These are phyloP conservation scores for Eucalyptus pauciflora DNA, from an alignment of 345 rosid species.

Conservation along the genomic window DNA sequence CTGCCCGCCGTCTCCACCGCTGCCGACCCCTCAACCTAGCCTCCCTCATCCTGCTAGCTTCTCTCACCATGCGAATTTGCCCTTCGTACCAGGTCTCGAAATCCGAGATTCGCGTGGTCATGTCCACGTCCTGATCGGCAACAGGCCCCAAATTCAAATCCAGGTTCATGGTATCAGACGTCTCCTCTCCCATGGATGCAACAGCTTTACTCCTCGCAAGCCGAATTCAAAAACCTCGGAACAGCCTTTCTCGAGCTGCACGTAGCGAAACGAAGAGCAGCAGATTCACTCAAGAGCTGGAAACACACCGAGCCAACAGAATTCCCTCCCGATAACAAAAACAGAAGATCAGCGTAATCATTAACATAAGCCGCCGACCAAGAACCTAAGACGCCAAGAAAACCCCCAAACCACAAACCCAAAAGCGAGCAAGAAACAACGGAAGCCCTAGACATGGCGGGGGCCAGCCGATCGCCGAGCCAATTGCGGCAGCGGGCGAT, in stretches of 20 bases:
- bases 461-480: background rate
- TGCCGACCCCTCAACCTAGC: conserved; percentile 36
- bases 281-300: background rate
- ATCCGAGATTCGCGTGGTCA: conserved; percentile 27
- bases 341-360: background rate
- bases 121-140: conserved; percentile 45
- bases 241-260: background rate
- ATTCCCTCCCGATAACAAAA: background rate
- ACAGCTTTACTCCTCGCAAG: background rate
- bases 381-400: background rate
- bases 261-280: background rate
- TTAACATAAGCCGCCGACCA: background rate
- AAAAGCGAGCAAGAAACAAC: background rate
- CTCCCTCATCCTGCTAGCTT: conserved; percentile 38
- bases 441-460: background rate
- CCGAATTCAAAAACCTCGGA: background rate
- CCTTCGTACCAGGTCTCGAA: conserved; percentile 47
- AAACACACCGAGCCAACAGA: background rate
- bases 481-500: background rate
- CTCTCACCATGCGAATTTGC: conserved; percentile 36
- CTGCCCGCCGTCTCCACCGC: conserved; percentile 46
- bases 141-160: conserved; percentile 86
- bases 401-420: background rate
- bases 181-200: conserved; percentile 49
- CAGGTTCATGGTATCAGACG: conserved; percentile 74